These are phyloP conservation scores for Globisporangium orthogonon DNA, from an alignment of 352 stramenopile genomes.

Conservation along the genomic window DNA sequence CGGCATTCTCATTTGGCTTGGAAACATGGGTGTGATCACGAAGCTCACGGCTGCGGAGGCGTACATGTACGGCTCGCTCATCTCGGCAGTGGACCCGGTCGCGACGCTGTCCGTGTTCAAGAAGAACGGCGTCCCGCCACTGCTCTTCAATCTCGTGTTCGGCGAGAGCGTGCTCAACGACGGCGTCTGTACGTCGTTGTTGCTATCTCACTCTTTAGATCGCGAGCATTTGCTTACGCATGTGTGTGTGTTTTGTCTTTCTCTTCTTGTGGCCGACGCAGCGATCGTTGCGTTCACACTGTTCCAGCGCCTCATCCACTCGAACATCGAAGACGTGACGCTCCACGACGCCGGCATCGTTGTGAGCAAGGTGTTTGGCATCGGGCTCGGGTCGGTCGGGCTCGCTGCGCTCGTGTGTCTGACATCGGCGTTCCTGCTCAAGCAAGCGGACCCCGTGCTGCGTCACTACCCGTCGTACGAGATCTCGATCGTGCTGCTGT, in stretches of 20 bases:
- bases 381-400: constrained; percentile 72
- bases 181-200: constrained; percentile 68
- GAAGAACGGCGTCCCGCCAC: constrained; percentile 76
- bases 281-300: constrained; percentile 81
- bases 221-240: too few species aligned
- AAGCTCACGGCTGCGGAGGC: constrained; percentile 83
- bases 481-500: constrained; percentile 83
- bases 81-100: constrained; percentile 92
- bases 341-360: constrained; percentile 69
- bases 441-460: constrained; percentile 63
- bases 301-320: constrained; percentile 80
- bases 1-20: constrained; percentile 67
- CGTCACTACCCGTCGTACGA: constrained; percentile 81
- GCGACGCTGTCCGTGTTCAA: constrained; percentile 92
- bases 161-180: constrained; percentile 95
- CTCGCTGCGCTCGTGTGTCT: constrained; percentile 68
- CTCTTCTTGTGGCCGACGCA: constrained; percentile 9
- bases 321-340: constrained; percentile 57
- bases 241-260: not conserved
- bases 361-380: constrained; percentile 77
- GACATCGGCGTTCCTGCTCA: constrained; percentile 76
- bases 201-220: not conserved
- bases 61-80: constrained; percentile 89
- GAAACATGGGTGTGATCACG: constrained; percentile 67
- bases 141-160: constrained; percentile 95